Evolutionary conservation across 2,329 filamentous ascomycete genomes (phyloP).

Genomic region (Fusarium drepaniforme): DNA sequence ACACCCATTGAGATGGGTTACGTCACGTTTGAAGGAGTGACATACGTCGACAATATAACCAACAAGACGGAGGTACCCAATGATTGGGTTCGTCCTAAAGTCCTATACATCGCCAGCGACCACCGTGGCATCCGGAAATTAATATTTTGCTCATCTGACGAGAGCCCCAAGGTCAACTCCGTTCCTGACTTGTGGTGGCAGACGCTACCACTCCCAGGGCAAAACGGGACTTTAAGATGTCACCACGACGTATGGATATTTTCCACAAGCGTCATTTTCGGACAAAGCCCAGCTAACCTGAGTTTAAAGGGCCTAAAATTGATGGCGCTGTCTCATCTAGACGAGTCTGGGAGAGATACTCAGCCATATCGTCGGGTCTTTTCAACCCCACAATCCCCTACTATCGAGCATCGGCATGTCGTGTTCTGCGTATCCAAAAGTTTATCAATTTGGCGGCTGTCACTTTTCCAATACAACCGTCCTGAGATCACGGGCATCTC

Average conservation of each 20-base stretch:
- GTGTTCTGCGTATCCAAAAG: neutral
- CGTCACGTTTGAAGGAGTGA: neutral
- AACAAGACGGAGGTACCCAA: neutral
- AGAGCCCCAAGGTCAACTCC: neutral
- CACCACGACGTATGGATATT: neutral
- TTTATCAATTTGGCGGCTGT: neutral
- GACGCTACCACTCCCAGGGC: neutral
- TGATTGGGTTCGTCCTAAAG: neutral
- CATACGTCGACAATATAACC: neutral
- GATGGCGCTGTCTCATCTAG: rapidly evolving
- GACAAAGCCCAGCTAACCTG: neutral
- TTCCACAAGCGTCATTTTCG: neutral
- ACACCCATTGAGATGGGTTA: neutral
- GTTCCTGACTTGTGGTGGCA: neutral
- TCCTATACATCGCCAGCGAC: neutral
- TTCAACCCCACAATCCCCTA: neutral
- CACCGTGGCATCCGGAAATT: neutral
- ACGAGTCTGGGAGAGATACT: neutral
- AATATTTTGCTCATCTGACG: neutral
- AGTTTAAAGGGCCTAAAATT: neutral
- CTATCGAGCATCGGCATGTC: neutral
- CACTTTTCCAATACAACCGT: neutral
- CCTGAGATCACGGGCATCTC: neutral
- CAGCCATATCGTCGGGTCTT: neutral
- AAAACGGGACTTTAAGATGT: neutral